These are phyloP conservation scores for Stenocarpella maydis DNA, from an alignment of 2,329 filamentous ascomycete species.

Conservation along the genomic window DNA sequence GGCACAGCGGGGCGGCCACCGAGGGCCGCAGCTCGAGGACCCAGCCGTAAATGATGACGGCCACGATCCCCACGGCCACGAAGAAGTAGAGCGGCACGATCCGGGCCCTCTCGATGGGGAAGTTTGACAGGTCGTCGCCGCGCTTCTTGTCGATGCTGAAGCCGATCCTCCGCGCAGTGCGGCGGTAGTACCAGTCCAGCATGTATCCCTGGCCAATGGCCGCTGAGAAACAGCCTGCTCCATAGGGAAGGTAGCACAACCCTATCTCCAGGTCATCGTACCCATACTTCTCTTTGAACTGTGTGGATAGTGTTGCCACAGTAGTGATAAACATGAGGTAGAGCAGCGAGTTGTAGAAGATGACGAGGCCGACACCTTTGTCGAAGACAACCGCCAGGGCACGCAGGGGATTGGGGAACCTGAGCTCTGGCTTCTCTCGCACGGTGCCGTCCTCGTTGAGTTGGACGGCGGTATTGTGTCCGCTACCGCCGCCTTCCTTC, in stretches of 20 bases:
- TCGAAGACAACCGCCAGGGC: slow-evolving; percentile 62
- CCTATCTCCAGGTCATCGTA: slow-evolving; percentile 61
- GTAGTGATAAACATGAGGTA: slow-evolving; percentile 65
- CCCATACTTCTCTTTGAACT: slow-evolving; percentile 60
- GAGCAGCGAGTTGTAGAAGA: slow-evolving; percentile 61
- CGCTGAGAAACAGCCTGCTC: slow-evolving; percentile 57
- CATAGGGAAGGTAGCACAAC: slow-evolving; percentile 64
- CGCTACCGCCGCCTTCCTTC: slow-evolving; percentile 46
- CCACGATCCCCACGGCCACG: slow-evolving; percentile 60
- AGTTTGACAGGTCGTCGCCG: slow-evolving; percentile 58
- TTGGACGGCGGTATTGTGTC: slow-evolving; percentile 37
- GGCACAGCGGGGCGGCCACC: slow-evolving; percentile 62
- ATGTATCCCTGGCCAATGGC: slow-evolving; percentile 64
- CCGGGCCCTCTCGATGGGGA: slow-evolving; percentile 64
- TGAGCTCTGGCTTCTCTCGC: slow-evolving; percentile 48
- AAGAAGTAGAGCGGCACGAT: slow-evolving; percentile 63
- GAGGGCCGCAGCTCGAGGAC: slow-evolving; percentile 58
- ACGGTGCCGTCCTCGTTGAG: neutral
- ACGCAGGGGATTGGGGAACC: slow-evolving; percentile 65
- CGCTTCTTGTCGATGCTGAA: slow-evolving; percentile 68
- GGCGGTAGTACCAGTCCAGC: slow-evolving; percentile 74
- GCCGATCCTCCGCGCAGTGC: slow-evolving; percentile 68
- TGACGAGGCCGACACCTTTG: slow-evolving; percentile 64
- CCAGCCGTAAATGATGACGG: slow-evolving; percentile 66
- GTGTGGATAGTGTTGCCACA: slow-evolving; percentile 60